Base-by-base conservation (phyloP, 2,329 filamentous ascomycete species). In the Botryotinia calthae region DNA sequence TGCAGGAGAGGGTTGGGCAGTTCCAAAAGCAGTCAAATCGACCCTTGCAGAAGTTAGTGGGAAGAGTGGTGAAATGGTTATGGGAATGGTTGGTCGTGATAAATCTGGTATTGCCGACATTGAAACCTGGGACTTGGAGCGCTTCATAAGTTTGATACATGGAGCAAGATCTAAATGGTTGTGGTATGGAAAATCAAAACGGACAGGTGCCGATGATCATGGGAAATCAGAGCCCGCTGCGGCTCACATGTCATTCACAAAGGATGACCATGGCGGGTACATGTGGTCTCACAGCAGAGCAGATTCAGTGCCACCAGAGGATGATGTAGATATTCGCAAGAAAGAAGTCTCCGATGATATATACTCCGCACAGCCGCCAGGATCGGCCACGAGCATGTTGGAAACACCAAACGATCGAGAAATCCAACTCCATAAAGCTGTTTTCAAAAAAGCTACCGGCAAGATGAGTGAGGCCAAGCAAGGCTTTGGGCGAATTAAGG, bases 11-110 rank as follows among this genome's bases (percentile, higher is more conserved):
- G 92, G 92, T 4, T 98, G 95, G 93, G 92, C 91, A 25, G 93
- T 97, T n/a, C 93, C 94, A 68, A 91, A 93, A 79, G 95, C 95
- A 28, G 94, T 99, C 78, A 98, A 98, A 81, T 97, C 94, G 4
- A 98, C 95, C 0, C 93, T 98, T 64, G 94, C 93, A 28, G 96
- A 98, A 82, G 89, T 99, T 56, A 94, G 94, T 77, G 95, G 96
- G 22, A 97, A 98, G 81, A 91, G 95, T 70, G 95, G 95, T 65
- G 95, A 98, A 81, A 93, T 98, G 83, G 91, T 98, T 64, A 94
- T 97, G 85, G 95, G 94, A n/a, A 97, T 97, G 86, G 94, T 97
- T 9, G 92, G 91, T 56, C 83, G 85, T 48, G 94, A 97, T 77
- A 97, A 97, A 82, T 93, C 91, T 72, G 93, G 94, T 5, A 95